Conservation (phyloP, 768 basidiomycete species). For the Psilocybe sp. region DNA sequence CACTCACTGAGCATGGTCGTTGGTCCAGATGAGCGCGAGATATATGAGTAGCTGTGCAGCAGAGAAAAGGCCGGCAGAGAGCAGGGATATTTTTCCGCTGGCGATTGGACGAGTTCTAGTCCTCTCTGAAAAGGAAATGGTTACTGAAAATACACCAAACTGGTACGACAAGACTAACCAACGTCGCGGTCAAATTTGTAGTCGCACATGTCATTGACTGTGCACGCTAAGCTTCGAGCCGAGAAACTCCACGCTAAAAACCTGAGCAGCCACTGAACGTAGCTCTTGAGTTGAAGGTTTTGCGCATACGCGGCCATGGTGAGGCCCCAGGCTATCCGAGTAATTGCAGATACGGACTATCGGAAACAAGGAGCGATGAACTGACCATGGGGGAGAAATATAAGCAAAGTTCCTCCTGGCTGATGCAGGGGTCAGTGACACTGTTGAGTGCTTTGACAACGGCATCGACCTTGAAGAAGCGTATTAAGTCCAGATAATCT, state of each 20-base stretch:
- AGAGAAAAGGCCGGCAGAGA: background rate
- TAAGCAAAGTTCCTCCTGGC: no score
- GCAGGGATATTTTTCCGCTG: conserved; percentile 1
- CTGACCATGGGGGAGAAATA: no score
- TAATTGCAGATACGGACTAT: no score
- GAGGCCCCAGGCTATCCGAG: background rate
- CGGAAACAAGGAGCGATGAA: no score
- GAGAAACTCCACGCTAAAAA: background rate
- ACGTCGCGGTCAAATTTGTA: background rate
- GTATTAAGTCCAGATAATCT: no score
- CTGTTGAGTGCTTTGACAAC: no score
- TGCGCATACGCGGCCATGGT: conserved; percentile 1
- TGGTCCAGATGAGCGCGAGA: background rate
- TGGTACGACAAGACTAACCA: no score
- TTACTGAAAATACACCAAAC: no score
- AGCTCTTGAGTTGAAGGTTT: background rate
- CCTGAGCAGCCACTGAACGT: background rate
- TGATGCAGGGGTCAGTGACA: no score
- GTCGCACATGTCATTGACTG: conserved; percentile 4
- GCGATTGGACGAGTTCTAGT: conserved; percentile 1
- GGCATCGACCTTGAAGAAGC: no score
- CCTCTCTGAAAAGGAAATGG: background rate
- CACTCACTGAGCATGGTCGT: background rate
- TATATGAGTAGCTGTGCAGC: background rate
- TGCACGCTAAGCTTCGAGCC: conserved; percentile 1